Conservation (phyloP, 805 yeast genomes). For the Kodamaea hsintzibuensis region DNA sequence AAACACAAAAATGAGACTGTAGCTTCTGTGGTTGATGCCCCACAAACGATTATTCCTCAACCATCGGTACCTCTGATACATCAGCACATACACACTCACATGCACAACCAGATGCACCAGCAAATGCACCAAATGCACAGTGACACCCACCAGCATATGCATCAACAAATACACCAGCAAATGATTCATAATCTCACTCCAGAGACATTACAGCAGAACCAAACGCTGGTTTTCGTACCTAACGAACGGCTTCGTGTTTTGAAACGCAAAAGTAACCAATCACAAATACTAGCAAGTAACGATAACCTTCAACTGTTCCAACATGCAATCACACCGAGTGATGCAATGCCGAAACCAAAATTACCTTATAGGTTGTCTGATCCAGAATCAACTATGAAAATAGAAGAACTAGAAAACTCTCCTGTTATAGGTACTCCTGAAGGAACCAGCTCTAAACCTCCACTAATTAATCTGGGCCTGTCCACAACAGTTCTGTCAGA, state of each 20-base stretch:
- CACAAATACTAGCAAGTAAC: constrained; percentile 1
- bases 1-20: neutral
- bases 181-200: neutral
- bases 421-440: neutral
- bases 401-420: neutral
- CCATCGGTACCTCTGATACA: neutral
- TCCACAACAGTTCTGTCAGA: neutral
- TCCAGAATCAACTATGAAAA: constrained; percentile 1
- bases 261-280: constrained; percentile 19
- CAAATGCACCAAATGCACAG: neutral
- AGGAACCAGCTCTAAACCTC: neutral
- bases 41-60: neutral
- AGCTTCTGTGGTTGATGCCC: neutral
- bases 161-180: constrained; percentile 2
- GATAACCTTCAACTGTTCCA: constrained; percentile 16
- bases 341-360: constrained; percentile 17
- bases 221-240: constrained; percentile 21
- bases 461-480: neutral
- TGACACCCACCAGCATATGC: neutral
- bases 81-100: neutral
- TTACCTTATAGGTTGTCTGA: neutral
- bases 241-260: constrained; percentile 26
- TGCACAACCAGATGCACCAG: neutral
- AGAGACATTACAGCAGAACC: neutral
- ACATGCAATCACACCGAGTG: constrained; percentile 22